phyloP scores from a whole-genome alignment of 1,284 basidiomycete species.

The Ustilago xerochloae region DNA sequence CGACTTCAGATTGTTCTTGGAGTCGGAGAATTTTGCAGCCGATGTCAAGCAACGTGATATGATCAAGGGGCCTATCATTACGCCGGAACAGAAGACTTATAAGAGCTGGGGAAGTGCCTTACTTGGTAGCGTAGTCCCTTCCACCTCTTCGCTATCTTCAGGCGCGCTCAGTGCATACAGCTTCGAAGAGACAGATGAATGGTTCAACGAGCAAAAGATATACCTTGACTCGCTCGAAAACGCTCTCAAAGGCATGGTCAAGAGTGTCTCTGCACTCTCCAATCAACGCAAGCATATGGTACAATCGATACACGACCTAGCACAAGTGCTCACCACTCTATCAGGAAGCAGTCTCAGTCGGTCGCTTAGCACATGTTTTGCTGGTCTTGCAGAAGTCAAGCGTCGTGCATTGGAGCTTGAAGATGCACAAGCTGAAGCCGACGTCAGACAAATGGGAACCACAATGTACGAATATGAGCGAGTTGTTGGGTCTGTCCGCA shows the following conservation, averaged over 20 bases:
- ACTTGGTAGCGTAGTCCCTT: constrained; percentile 44
- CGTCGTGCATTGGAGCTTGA: constrained; percentile 54
- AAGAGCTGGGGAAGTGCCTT: constrained; percentile 47
- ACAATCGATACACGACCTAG: constrained; percentile 60
- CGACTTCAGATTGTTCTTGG: constrained; percentile 69
- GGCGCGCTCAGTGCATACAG: constrained; percentile 74
- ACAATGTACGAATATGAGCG: constrained; percentile 91
- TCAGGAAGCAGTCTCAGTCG: constrained; percentile 67
- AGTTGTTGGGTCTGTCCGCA: constrained; percentile 86
- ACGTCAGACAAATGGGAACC: constrained; percentile 71
- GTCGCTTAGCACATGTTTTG: constrained; percentile 67
- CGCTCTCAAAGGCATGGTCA: constrained; percentile 85
- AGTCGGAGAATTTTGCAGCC: constrained; percentile 68
- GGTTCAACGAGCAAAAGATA: constrained; percentile 88
- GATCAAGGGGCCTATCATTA: constrained; percentile 59
- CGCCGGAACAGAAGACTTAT: constrained; percentile 66
- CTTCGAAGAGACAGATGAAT: constrained; percentile 95
- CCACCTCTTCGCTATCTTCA: constrained; percentile 45
- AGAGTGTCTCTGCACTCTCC: constrained; percentile 82
- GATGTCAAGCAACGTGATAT: constrained; percentile 76
- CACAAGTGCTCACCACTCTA: constrained; percentile 62
- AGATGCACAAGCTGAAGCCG: constrained; percentile 61
- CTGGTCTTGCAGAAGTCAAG: constrained; percentile 66
- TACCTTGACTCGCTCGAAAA: constrained; percentile 90
- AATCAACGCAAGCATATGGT: constrained; percentile 77